Evolutionary conservation across 345 rosid genomes (phyloP).

Genomic region (Ceriops zippeliana): DNA sequence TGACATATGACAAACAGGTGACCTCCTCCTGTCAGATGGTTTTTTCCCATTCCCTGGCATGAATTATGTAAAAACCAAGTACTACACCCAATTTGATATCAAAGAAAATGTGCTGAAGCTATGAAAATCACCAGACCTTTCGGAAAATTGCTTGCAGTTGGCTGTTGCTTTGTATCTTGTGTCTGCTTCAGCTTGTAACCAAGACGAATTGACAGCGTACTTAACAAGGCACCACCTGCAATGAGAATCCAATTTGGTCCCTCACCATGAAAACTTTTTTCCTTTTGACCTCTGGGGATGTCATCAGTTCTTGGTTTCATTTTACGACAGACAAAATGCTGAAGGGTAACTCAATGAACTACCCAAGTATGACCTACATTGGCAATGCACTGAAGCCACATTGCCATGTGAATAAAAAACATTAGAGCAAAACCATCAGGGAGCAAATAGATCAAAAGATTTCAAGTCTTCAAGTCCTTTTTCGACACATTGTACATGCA

Average conservation of each 20-base stretch:
- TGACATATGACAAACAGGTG: conserved; percentile 38
- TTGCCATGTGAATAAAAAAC: conserved; percentile 2
- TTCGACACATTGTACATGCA: background rate
- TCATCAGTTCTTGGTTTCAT: conserved; percentile 59
- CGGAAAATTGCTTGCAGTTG: conserved; percentile 34
- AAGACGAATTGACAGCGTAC: conserved; percentile 84
- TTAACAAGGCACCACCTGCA: conserved; percentile 92
- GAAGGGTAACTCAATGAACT: conserved; percentile 25
- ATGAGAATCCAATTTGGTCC: conserved; percentile 91
- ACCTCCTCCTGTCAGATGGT: conserved; percentile 41
- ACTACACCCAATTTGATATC: conserved; percentile 13
- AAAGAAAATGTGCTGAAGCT: conserved; percentile 11
- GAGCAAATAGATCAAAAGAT: background rate
- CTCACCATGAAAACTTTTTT: conserved; percentile 40
- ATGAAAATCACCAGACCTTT: conserved; percentile 33
- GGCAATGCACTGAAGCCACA: conserved; percentile 18
- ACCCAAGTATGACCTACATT: conserved; percentile 56
- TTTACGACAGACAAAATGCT: conserved; percentile 29
- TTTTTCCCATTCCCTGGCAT: conserved; percentile 43
- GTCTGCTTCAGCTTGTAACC: conserved; percentile 86
- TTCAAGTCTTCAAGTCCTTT: background rate
- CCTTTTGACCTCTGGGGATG: conserved; percentile 51
- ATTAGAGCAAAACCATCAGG: conserved; percentile 4
- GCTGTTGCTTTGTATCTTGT: conserved; percentile 52
- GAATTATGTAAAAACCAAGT: conserved; percentile 20